These are phyloP conservation scores for Fusarium pseudocircinatum DNA, from an alignment of 2,329 filamentous ascomycete species.

Conservation along the genomic window DNA sequence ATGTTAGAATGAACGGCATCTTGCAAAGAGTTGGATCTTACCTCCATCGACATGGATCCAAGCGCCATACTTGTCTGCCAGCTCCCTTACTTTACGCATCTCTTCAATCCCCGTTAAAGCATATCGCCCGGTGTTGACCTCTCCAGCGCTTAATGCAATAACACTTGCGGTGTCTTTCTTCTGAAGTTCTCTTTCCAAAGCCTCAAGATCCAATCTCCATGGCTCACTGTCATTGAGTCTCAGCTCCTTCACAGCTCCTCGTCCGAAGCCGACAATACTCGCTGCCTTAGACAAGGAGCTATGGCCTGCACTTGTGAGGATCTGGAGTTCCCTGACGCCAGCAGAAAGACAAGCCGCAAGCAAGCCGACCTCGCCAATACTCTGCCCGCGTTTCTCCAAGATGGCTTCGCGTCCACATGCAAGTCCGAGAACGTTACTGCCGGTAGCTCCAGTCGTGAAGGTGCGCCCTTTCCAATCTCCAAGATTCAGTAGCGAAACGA, in stretches of 20 bases:
- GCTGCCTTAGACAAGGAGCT: conserved; percentile 88
- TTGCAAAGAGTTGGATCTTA: conserved; percentile 38
- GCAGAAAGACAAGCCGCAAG: conserved; percentile 71
- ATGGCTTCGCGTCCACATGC: conserved; percentile 72
- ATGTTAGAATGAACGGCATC: background rate
- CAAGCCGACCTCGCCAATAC: conserved; percentile 76
- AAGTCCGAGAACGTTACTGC: conserved; percentile 83
- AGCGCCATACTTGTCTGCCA: conserved; percentile 78
- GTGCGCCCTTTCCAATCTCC: conserved; percentile 66
- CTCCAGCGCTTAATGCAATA: conserved; percentile 82
- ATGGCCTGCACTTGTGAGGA: conserved; percentile 84
- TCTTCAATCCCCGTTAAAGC: conserved; percentile 68
- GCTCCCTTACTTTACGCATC: conserved; percentile 68
- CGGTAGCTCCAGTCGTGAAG: conserved; percentile 72
- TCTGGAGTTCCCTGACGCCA: conserved; percentile 73
- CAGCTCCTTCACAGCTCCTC: conserved; percentile 72
- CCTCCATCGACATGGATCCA: conserved; percentile 92
- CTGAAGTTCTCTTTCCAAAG: conserved; percentile 68
- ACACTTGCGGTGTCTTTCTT: conserved; percentile 71
- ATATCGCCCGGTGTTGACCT: conserved; percentile 91
- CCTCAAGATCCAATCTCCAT: conserved; percentile 75
- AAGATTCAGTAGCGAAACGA: conserved; percentile 73
- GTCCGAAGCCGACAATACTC: conserved; percentile 81
- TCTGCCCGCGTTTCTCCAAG: conserved; percentile 51
- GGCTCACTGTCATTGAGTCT: conserved; percentile 61